phyloP scores from a whole-genome alignment of 305 asterid species.

The Fraxinus greggii region DNA sequence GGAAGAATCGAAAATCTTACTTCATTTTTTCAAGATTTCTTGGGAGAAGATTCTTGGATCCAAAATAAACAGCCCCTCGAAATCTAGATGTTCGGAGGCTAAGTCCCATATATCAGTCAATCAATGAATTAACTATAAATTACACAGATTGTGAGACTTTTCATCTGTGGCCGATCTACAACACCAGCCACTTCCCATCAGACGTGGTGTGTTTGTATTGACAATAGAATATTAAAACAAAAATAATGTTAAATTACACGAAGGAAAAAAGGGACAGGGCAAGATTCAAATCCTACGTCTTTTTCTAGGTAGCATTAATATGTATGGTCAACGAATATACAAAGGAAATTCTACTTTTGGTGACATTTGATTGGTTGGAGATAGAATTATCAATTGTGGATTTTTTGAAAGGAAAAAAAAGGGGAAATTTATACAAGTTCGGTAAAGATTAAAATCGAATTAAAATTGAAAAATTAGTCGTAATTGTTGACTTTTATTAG shows the following conservation, averaged over 20 bases:
- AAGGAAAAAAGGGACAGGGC: not conserved
- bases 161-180: constrained; percentile 25
- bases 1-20: constrained; percentile 35
- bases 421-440: no score
- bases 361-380: no score
- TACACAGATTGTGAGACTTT: not conserved
- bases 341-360: no score
- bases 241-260: constrained; percentile 16
- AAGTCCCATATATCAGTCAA: constrained; percentile 36
- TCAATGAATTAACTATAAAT: constrained; percentile 5
- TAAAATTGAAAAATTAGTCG: no score
- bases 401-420: no score
- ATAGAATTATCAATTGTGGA: no score
- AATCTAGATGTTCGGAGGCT: constrained; percentile 36
- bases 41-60: constrained; percentile 41
- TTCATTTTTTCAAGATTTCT: constrained; percentile 43
- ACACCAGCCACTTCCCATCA: constrained; percentile 3
- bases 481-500: no score
- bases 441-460: no score
- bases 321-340: no score
- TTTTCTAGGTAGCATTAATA: not conserved
- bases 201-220: not conserved
- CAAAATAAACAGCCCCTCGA: constrained; percentile 28
- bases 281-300: constrained; percentile 11
- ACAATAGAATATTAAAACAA: constrained; percentile 14